phyloP scores from a whole-genome alignment of 371 early-diverging fungal genomes.

The Syncephalastrum racemosum region DNA sequence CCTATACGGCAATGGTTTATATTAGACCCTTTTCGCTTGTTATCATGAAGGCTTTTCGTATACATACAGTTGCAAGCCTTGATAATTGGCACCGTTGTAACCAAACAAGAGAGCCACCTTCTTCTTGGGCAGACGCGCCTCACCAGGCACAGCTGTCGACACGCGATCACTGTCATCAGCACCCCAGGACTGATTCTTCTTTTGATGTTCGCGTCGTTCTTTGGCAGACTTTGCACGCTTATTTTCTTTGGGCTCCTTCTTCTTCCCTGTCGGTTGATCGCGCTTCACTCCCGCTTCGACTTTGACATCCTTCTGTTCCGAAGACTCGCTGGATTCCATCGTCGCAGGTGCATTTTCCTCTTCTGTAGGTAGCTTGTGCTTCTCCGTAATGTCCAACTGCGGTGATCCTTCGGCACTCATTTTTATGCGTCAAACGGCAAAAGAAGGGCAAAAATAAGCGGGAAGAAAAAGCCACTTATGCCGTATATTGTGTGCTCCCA shows the following conservation, averaged over 20 bases:
- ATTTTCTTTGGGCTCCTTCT: conserved; percentile 11
- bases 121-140: conserved; percentile 74
- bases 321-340: too few species aligned
- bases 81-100: conserved; percentile 94
- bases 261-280: not conserved
- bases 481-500: too few species aligned
- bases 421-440: too few species aligned
- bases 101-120: conserved; percentile 89
- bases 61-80: conserved; percentile 92
- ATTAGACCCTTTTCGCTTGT: not conserved
- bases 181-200: conserved; percentile 19
- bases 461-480: too few species aligned
- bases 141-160: not conserved
- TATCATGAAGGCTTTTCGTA: not conserved
- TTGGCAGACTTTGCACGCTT: conserved; percentile 9
- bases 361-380: not conserved
- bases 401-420: too few species aligned
- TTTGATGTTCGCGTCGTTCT: conserved; percentile 24
- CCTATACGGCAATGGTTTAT: conserved; percentile 20
- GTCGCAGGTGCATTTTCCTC: not conserved
- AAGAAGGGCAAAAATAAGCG: too few species aligned
- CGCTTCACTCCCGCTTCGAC: too few species aligned
- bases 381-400: too few species aligned
- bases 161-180: too few species aligned
- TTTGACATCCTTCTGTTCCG: too few species aligned